Percentiles rank a stretch among this genome's conserved stretches.
These are phyloP conservation scores for Adansonia gregorii DNA, from an alignment of 441 rosid species.

Conservation along the genomic window DNA sequence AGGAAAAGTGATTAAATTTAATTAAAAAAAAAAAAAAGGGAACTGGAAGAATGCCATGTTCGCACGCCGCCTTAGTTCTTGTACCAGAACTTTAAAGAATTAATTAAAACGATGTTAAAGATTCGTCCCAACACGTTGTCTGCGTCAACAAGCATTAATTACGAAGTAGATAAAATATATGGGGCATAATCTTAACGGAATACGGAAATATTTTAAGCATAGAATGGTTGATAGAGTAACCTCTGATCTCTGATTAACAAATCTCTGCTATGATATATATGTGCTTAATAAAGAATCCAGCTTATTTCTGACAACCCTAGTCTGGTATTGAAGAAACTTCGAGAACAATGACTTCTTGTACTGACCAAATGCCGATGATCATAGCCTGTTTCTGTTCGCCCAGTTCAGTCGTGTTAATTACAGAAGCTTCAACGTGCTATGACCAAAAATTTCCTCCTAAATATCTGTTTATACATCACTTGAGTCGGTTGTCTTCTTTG, in stretches of 20 bases:
- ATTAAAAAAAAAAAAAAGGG: not conserved
- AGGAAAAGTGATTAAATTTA: not conserved
- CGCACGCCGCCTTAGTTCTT: not conserved
- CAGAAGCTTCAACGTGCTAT: not conserved
- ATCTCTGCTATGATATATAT: not conserved
- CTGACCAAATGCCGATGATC: not conserved
- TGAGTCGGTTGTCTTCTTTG: not conserved
- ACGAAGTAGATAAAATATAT: not conserved
- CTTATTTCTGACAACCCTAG: not conserved
- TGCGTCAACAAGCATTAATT: slow-evolving; percentile 14
- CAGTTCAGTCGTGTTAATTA: not conserved
- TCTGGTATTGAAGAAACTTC: not conserved
- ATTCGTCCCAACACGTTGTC: slow-evolving; percentile 7
- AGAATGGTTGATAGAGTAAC: not conserved
- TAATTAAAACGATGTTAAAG: not conserved
- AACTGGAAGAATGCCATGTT: not conserved
- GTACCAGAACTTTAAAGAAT: not conserved
- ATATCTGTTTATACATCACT: not conserved
- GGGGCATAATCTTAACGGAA: slow-evolving; percentile 8
- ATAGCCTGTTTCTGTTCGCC: not conserved
- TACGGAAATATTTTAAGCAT: not conserved
- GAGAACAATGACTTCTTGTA: not conserved
- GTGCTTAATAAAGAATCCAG: not conserved
- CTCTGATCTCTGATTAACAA: not conserved
- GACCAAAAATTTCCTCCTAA: not conserved